phyloP scores from a whole-genome alignment of 768 basidiomycete genomes.

The Ramaria sp. region DNA sequence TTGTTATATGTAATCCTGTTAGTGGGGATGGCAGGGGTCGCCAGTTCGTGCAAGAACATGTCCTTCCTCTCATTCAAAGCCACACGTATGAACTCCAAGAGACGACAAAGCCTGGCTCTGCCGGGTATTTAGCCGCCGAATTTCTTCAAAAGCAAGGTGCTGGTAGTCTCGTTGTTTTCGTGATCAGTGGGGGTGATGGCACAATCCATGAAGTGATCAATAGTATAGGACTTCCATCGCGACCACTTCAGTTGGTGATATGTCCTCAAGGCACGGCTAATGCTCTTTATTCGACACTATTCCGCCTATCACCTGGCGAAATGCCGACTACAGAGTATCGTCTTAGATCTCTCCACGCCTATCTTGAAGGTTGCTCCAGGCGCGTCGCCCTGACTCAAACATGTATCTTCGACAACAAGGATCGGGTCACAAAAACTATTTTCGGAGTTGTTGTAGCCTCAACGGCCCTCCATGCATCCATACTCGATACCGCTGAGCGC shows the following conservation, averaged over 20 bases:
- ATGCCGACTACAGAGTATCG: conserved; percentile 26
- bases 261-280: conserved; percentile 84
- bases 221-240: conserved; percentile 12
- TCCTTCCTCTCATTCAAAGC: conserved; percentile 48
- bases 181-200: conserved; percentile 72
- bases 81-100: conserved; percentile 25
- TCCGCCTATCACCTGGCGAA: conserved; percentile 32
- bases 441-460: conserved; percentile 80
- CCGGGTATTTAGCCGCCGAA: conserved; percentile 33
- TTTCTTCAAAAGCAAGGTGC: conserved; percentile 23
- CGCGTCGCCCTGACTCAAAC: conserved; percentile 43
- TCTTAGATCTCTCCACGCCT: conserved; percentile 45
- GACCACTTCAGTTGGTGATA: conserved; percentile 35
- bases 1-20: conserved; percentile 69
- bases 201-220: conserved; percentile 86
- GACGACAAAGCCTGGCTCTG: conserved; percentile 46
- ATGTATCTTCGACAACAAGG: conserved; percentile 23
- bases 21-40: conserved; percentile 50
- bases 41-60: conserved; percentile 44
- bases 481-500: conserved; percentile 71
- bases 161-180: conserved; percentile 31
- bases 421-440: conserved; percentile 16
- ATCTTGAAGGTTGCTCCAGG: conserved; percentile 26
- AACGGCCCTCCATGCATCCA: conserved; percentile 73
- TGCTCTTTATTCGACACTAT: conserved; percentile 74